Conservation (phyloP, 1,139 yeast species). For the Geotrichum fermentans region DNA sequence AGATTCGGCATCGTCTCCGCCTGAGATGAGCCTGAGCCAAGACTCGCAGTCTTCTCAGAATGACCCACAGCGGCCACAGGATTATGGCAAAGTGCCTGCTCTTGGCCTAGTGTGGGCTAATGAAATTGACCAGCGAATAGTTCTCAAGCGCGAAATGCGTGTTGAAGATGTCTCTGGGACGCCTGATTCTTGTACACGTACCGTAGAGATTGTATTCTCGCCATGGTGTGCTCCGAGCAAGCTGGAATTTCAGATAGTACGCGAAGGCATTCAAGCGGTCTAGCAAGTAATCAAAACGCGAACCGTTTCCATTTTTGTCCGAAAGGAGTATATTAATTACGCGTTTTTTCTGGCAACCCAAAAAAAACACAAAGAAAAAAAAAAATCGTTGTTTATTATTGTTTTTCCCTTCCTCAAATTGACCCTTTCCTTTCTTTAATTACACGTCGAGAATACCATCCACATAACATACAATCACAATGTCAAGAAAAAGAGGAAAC, state of each 20-base stretch:
- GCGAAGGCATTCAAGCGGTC: conserved; percentile 10
- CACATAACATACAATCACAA: conserved; percentile 21
- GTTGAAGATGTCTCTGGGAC: conserved; percentile 1
- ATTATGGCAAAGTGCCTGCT: conserved; percentile 37
- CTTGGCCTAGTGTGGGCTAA: conserved; percentile 46
- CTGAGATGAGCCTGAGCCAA: not conserved
- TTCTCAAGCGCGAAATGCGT: conserved; percentile 34
- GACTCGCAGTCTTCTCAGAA: not conserved
- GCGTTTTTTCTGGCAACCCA: conserved; percentile 10
- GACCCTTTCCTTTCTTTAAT: not conserved
- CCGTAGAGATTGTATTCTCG: conserved; percentile 19
- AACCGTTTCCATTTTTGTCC: not conserved
- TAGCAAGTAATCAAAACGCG: not conserved
- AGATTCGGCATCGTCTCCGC: no score
- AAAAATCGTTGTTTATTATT: conserved; percentile 3
- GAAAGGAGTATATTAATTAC: conserved; percentile 7
- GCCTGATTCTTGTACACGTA: not conserved
- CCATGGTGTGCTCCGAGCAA: conserved; percentile 23
- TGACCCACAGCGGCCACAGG: not conserved
- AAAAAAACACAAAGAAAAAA: not conserved
- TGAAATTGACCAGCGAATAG: conserved; percentile 40
- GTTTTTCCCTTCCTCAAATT: not conserved
- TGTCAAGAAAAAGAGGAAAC: conserved; percentile 26
- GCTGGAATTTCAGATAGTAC: conserved; percentile 22
- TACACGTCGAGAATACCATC: not conserved